Evolutionary conservation across 352 stramenopile species (phyloP).

Genomic region (Phytopythium boreale): DNA sequence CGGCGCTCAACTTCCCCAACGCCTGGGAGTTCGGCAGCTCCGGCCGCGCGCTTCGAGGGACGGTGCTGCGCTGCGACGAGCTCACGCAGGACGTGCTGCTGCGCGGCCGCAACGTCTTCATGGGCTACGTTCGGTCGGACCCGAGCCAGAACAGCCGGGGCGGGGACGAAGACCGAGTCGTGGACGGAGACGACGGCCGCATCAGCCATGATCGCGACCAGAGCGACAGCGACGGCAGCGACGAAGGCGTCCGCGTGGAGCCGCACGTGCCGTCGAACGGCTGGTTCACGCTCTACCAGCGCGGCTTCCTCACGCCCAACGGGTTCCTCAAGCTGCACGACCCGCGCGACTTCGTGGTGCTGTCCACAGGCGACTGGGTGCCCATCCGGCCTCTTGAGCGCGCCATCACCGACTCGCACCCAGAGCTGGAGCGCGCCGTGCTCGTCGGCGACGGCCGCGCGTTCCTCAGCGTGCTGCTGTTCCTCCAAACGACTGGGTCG

Average conservation of each 20-base stretch:
- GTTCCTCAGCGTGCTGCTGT: conserved; percentile 75
- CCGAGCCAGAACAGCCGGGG: neutral
- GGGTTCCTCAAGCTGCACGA: conserved; percentile 76
- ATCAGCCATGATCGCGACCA: neutral
- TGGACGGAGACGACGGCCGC: neutral
- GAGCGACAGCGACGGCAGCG: conserved; percentile 1
- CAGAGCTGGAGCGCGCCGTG: conserved; percentile 63
- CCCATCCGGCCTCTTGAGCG: conserved; percentile 62
- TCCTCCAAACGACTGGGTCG: conserved; percentile 54
- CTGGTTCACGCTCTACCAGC: conserved; percentile 55
- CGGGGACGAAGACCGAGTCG: neutral
- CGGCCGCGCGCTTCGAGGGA: conserved; percentile 53
- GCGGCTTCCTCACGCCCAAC: conserved; percentile 60
- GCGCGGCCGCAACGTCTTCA: conserved; percentile 67
- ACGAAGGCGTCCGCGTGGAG: conserved; percentile 10
- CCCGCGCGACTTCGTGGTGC: conserved; percentile 64
- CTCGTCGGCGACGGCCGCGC: conserved; percentile 63
- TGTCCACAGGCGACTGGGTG: conserved; percentile 73
- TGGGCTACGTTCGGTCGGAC: conserved; percentile 49
- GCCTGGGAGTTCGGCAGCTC: conserved; percentile 72
- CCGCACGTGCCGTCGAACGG: conserved; percentile 21
- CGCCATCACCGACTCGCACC: conserved; percentile 37
- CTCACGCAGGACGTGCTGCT: conserved; percentile 59
- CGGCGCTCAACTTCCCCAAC: conserved; percentile 68
- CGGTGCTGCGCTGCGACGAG: conserved; percentile 61